Evolutionary conservation across 768 basidiomycete species (phyloP), one percentile per base, ranked within the genome.

Genomic region (Boletus bicolor): DNA sequence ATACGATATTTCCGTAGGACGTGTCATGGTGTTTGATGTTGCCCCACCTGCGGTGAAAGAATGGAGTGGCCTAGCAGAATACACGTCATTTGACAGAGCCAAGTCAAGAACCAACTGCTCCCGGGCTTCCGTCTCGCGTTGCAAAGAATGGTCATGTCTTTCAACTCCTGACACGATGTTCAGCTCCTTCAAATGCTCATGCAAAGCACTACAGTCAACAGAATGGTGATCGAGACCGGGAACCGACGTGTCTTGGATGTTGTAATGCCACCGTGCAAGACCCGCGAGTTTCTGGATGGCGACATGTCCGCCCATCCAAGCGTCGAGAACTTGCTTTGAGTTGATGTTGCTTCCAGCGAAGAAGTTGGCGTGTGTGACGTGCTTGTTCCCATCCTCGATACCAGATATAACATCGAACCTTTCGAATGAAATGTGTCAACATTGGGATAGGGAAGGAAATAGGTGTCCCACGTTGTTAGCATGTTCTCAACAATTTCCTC

Each of bases 101-200:
- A 91, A 73, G 67, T 92, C 89, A 38, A 87, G 60, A 21, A 79
- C 76, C 3, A 92, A 66, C 62, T 86, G 81, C 54, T 87, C 80
- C 26, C 81, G 77, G 4, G 86, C 82, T 46, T 79, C 76, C 10
- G 69, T 69, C 66, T 89, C 82, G 57, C 76, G 75, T 53, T 74
- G 75, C 9, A 77, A 58, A 9, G 80, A 80, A 42, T 67, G 50
- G 1, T 66, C 65, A 7, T 80, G 68, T n/a, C 72, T 72, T 17
- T 75, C 70, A 21, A 68, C 61, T 50, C 73, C 72, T 7, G 70
- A 58, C 7, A 62, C 61, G 9, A 86, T 68, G 60, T 83, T 75
- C 64, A 80, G 80, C 41, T 62, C 66, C 34, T 69, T 68, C 41
- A 87, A 66, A 45, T 65, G 61, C 28, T 81, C 75, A 10, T 72